Conservation (phyloP, 2,329 filamentous ascomycete species). For the Stylonectria norvegica region DNA sequence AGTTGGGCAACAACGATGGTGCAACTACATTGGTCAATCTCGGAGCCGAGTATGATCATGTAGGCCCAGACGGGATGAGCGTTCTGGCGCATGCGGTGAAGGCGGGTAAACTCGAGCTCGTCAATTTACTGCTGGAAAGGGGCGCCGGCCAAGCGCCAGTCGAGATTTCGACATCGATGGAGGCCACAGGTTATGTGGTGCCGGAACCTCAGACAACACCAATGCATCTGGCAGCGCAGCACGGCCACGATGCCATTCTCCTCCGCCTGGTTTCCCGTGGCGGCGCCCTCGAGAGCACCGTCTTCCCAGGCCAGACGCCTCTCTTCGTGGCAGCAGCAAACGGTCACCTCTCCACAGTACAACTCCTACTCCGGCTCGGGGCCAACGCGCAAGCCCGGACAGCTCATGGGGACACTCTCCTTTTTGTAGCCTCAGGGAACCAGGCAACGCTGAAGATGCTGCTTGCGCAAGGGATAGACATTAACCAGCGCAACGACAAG, state of each 20-base stretch:
- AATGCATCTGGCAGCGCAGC: constrained; percentile 25
- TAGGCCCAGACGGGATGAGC: constrained; percentile 27
- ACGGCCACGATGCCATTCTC: constrained; percentile 25
- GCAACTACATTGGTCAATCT: constrained; percentile 22
- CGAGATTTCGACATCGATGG: constrained; percentile 8
- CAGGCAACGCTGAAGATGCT: constrained; percentile 25
- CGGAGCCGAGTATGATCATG: constrained; percentile 24
- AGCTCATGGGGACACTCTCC: constrained; percentile 25
- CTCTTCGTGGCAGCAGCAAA: constrained; percentile 24
- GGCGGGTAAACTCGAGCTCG: constrained; percentile 20
- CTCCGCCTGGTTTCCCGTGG: constrained; percentile 24
- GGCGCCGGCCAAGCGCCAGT: constrained; percentile 19
- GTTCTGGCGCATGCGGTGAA: constrained; percentile 29
- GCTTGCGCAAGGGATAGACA: constrained; percentile 23
- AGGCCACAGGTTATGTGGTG: constrained; percentile 22
- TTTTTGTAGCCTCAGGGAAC: constrained; percentile 26
- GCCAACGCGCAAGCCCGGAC: constrained; percentile 24
- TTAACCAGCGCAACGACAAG: constrained; percentile 27
- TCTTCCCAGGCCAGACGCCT: constrained; percentile 26
- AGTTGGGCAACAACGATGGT: constrained; percentile 24
- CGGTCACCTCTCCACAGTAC: constrained; percentile 25
- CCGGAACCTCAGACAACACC: constrained; percentile 27
- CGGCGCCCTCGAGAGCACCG: constrained; percentile 24
- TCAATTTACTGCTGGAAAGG: constrained; percentile 20
- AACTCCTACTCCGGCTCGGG: constrained; percentile 24